A percentile compares a stretch with the other conserved stretches of the same genome.
Evolutionary conservation across 164 flowering plant species (phyloP).

Genomic region (Annona cherimola): DNA sequence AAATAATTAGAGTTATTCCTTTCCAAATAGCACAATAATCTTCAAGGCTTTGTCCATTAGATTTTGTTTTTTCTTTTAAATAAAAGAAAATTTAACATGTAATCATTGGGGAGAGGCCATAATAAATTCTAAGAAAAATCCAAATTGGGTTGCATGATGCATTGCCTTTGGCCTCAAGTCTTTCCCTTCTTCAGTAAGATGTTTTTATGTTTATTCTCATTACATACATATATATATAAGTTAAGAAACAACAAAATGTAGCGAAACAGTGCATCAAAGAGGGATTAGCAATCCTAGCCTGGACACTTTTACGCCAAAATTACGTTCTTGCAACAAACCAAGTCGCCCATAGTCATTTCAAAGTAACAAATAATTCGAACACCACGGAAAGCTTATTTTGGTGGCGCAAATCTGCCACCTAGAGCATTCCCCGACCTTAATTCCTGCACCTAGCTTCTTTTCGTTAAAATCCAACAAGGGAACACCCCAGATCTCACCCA

Average conservation of each 20-base stretch:
- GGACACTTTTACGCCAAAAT: not conserved
- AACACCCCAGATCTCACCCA: not conserved
- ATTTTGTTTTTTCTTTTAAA: too few species aligned
- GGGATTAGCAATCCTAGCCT: not conserved
- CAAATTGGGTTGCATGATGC: too few species aligned
- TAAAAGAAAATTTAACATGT: too few species aligned
- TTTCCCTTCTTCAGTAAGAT: too few species aligned
- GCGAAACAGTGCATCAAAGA: not conserved
- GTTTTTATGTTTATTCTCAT: too few species aligned
- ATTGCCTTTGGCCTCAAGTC: too few species aligned
- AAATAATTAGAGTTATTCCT: not conserved
- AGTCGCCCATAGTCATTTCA: not conserved
- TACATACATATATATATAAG: too few species aligned
- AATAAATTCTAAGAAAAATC: too few species aligned
- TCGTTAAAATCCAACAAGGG: not conserved
- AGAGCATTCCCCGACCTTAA: not conserved
- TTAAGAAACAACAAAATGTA: not conserved
- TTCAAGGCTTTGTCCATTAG: too few species aligned
- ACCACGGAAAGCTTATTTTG: not conserved
- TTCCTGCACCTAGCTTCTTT: not conserved
- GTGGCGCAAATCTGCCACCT: not conserved
- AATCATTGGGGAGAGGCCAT: too few species aligned
- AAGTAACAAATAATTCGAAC: too few species aligned
- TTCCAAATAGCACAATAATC: too few species aligned
- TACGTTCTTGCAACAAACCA: not conserved